Percentiles rank a stretch among this genome's conserved stretches.
Evolutionary conservation across 257 asterid genomes (phyloP).

Genomic region (Mentha longifolia): DNA sequence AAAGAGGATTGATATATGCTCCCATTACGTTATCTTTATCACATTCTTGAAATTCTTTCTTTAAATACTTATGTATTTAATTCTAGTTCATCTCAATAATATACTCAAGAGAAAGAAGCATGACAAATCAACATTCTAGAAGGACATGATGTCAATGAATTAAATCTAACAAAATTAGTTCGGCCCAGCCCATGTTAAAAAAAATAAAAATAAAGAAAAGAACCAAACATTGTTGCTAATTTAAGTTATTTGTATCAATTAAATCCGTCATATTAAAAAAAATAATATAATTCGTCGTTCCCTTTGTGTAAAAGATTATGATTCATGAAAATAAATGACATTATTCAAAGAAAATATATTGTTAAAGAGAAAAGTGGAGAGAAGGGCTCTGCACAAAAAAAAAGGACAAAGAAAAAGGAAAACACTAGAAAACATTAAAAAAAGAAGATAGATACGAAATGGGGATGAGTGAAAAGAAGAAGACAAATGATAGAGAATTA

Average conservation of each 20-base stretch:
- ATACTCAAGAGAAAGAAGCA: not conserved
- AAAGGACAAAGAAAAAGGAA: not conserved
- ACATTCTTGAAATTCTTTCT: not conserved
- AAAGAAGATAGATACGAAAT: conserved; percentile 1
- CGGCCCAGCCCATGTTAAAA: not conserved
- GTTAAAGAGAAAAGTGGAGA: not conserved
- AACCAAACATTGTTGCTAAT: no score
- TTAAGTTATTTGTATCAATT: no score
- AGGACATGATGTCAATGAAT: not conserved
- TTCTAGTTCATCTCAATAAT: not conserved
- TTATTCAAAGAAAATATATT: not conserved
- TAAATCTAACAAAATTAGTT: not conserved
- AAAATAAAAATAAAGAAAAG: no score
- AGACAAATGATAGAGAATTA: conserved; percentile 37
- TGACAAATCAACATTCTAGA: not conserved
- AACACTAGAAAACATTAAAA: not conserved
- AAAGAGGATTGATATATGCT: not conserved
- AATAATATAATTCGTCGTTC: no score
- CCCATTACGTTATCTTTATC: not conserved
- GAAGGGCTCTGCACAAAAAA: not conserved
- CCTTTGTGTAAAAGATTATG: no score
- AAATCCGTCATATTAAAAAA: no score
- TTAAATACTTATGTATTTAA: not conserved
- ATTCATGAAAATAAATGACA: no score
- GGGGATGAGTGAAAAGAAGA: not conserved